Percentiles rank a stretch among this genome's conserved stretches.
These are phyloP conservation scores for Eucalyptus grandis DNA, from an alignment of 345 rosid species.

Conservation along the genomic window DNA sequence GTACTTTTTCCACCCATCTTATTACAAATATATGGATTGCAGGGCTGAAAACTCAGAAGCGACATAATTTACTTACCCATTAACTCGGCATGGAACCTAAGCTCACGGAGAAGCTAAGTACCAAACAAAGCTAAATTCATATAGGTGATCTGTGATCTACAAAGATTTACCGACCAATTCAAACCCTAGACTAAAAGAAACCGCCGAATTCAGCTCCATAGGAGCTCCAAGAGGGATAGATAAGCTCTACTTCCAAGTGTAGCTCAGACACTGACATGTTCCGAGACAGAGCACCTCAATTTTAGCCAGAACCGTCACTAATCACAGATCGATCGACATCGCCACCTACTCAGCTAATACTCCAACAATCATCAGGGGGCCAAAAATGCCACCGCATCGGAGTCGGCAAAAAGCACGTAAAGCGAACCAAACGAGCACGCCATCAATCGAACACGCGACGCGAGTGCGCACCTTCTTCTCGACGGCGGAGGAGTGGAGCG, in stretches of 20 bases:
- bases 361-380: not conserved
- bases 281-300: not conserved
- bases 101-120: not conserved
- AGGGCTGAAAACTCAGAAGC: not conserved
- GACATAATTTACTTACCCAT: not conserved
- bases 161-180: not conserved
- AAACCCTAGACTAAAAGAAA: not conserved
- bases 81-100: not conserved
- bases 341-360: not conserved
- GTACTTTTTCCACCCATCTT: not conserved
- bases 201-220: not conserved
- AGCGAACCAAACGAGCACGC: not conserved
- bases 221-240: not conserved
- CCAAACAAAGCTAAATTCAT: not conserved
- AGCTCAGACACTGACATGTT: not conserved
- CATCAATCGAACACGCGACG: not conserved
- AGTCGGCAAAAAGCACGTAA: not conserved
- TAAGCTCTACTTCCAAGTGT: not conserved
- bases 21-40: not conserved
- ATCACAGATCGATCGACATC: not conserved
- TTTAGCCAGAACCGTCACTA: not conserved
- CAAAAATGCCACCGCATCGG: not conserved
- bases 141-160: not conserved
- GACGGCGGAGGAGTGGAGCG: conserved; percentile 23
- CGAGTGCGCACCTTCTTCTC: conserved; percentile 51